Conservation (phyloP, 1,139 yeast genomes). For the Sugiyamaella novakii region DNA sequence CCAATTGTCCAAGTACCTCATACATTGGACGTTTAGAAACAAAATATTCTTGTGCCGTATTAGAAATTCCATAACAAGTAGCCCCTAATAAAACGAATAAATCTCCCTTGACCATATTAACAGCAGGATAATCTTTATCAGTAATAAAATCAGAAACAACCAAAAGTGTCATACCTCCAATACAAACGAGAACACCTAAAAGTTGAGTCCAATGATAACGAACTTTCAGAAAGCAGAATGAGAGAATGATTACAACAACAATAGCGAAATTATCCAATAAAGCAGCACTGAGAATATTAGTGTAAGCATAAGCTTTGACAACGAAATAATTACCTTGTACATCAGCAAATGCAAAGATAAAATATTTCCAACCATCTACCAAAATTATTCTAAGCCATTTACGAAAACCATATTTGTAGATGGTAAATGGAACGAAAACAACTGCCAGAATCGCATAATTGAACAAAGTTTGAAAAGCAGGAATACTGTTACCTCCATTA, state of each 20-base stretch:
- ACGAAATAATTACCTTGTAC: conserved; percentile 51
- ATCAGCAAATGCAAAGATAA: conserved; percentile 48
- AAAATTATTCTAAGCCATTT: conserved; percentile 38
- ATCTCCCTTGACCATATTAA: conserved; percentile 48
- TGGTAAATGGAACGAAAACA: conserved; percentile 46
- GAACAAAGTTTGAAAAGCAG: conserved; percentile 49
- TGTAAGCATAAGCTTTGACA: conserved; percentile 48
- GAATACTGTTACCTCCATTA: conserved; percentile 44
- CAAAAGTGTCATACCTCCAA: conserved; percentile 49
- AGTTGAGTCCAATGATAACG: conserved; percentile 51
- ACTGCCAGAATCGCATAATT: conserved; percentile 44
- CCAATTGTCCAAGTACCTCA: conserved; percentile 48
- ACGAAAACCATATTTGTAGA: conserved; percentile 44
- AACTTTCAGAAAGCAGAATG: conserved; percentile 47
- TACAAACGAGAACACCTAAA: conserved; percentile 45
- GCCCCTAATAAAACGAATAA: conserved; percentile 49
- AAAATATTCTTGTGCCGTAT: conserved; percentile 47
- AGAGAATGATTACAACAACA: conserved; percentile 47
- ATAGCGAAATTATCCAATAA: conserved; percentile 50
- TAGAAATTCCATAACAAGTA: conserved; percentile 49
- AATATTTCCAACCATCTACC: conserved; percentile 48
- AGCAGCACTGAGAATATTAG: conserved; percentile 48
- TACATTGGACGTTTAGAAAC: conserved; percentile 50
- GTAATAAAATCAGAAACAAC: conserved; percentile 46
- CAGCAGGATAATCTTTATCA: conserved; percentile 45